These are phyloP conservation scores for Dysphania ambrosioides DNA, from an alignment of 148 eudicot genomes.

Conservation along the genomic window DNA sequence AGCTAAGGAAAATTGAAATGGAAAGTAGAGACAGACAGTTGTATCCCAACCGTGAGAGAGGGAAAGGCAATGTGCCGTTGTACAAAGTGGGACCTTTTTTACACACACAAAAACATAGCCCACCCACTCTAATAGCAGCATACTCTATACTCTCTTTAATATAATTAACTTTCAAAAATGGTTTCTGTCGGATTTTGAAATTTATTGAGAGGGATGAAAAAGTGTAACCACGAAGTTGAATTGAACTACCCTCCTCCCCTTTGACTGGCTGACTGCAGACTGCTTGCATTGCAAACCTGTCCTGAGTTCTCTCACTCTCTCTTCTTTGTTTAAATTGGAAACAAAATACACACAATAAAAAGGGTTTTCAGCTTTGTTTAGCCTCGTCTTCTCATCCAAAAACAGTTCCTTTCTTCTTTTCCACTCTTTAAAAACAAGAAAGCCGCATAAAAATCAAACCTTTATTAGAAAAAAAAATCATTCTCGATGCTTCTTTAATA, in stretches of 20 bases:
- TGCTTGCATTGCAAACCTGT: not conserved
- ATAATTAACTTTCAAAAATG: not conserved
- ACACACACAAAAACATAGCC: no score
- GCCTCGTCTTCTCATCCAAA: constrained; percentile 14
- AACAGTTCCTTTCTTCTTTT: constrained; percentile 24
- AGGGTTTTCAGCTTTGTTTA: not conserved
- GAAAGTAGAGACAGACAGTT: constrained; percentile 22
- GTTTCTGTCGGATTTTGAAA: constrained; percentile 48
- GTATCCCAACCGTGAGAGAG: constrained; percentile 38
- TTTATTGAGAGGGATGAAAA: constrained; percentile 42
- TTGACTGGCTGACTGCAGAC: no score
- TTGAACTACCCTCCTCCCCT: constrained; percentile 11
- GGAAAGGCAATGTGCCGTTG: constrained; percentile 42
- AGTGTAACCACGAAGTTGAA: not conserved
- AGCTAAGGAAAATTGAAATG: not conserved
- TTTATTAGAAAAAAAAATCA: not conserved
- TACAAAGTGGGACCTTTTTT: constrained; percentile 28
- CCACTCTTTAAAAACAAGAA: constrained; percentile 20
- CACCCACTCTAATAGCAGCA: no score
- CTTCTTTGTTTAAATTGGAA: constrained; percentile 5
- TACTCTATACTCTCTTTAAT: not conserved
- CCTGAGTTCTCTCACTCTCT: not conserved
- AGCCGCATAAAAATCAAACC: constrained; percentile 1
- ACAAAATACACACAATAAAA: constrained; percentile 3
- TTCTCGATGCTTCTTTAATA: constrained; percentile 28